Evolutionary conservation across 2,329 filamentous ascomycete genomes (phyloP), one percentile per base, ranked within the genome.

Genomic region (Ambrosiella cleistominuta): DNA sequence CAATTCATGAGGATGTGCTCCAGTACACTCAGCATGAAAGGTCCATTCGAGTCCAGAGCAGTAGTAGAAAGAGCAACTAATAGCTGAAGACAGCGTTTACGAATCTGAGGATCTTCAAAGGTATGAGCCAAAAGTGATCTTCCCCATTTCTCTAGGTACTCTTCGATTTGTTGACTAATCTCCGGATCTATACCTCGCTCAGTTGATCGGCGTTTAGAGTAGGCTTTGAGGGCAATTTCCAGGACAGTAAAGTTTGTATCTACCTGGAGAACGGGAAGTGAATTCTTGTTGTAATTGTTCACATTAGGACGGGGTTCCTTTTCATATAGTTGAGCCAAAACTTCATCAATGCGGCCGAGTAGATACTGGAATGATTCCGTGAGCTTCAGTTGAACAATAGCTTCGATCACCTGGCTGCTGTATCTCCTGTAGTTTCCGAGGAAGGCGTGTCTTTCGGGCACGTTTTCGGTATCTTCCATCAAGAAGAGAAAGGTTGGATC

Each of bases 391-490:
- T 86, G 79, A 19, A 94, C 88, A 62, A 97, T 88, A 13, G 79
- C 79, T 69, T 97, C 91, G 58, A 98, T 88, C 35, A 96, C 80
- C 61, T 87, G 84, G 2, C 83, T 82, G 68, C 89, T 93, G 66
- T 95, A 97, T 60, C 93, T 80, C 44, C 93, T 79, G 68, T 98
- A 98, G 66, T 98, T 97, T 3, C 91, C 89, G 9, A 97, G 77
- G 68, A 98, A 98, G 0, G 89, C 88, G 70, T 98, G 93, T 27
- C 89, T 80, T 68, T 98, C 93, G 0, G 93, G 93, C 17, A 91
- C 75, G 0, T 91, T 97, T 66, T 98, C 93, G 58, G 95, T 94
- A 66, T 98, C 93, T 66, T 97, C 90, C 65, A 89, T 77, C 1
- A 98, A 75, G 63, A 95, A 93, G 9, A 88, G 74, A 60, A 89